Conservation (phyloP, 2,329 filamentous ascomycete genomes). For the Escovopsis sp. region DNA sequence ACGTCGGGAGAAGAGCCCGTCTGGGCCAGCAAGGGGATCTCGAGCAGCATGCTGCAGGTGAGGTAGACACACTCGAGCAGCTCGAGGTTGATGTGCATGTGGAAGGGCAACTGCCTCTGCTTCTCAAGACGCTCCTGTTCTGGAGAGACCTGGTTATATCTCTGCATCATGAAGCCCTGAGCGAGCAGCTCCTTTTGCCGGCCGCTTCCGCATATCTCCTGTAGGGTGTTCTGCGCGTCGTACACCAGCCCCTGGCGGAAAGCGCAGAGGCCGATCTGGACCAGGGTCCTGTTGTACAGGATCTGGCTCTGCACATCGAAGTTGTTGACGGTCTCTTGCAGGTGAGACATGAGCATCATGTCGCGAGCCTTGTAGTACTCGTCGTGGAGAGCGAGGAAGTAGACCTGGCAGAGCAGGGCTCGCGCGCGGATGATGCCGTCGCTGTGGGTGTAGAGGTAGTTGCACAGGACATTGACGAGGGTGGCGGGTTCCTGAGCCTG, state of each 20-base stretch:
- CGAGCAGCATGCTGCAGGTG: conserved; percentile 97
- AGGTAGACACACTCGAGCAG: conserved; percentile 96
- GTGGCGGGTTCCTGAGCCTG: conserved; percentile 52
- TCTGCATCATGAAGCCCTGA: conserved; percentile 96
- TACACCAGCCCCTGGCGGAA: conserved; percentile 96
- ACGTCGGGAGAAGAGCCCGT: conserved; percentile 93
- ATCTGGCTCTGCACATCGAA: conserved; percentile 98
- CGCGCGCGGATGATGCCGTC: conserved; percentile 92
- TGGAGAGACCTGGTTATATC: conserved; percentile 88
- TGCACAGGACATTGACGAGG: conserved; percentile 78
- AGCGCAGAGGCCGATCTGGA: conserved; percentile 94
- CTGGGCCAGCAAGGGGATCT: conserved; percentile 93
- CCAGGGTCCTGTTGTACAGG: conserved; percentile 93
- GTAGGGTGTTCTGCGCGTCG: conserved; percentile 91
- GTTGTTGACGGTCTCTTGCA: conserved; percentile 91
- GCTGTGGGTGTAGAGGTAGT: conserved; percentile 86
- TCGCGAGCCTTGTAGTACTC: conserved; percentile 96
- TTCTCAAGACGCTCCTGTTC: conserved; percentile 96
- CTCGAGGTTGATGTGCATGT: conserved; percentile 99
- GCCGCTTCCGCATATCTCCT: conserved; percentile 95
- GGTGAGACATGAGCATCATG: conserved; percentile 99
- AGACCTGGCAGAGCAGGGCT: conserved; percentile 97
- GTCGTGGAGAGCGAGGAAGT: conserved; percentile 94
- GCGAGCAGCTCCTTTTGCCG: conserved; percentile 95
- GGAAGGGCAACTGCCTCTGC: conserved; percentile 94